These are phyloP conservation scores for Claviceps sp. DNA, from an alignment of 2,329 filamentous ascomycete genomes.

Conservation along the genomic window DNA sequence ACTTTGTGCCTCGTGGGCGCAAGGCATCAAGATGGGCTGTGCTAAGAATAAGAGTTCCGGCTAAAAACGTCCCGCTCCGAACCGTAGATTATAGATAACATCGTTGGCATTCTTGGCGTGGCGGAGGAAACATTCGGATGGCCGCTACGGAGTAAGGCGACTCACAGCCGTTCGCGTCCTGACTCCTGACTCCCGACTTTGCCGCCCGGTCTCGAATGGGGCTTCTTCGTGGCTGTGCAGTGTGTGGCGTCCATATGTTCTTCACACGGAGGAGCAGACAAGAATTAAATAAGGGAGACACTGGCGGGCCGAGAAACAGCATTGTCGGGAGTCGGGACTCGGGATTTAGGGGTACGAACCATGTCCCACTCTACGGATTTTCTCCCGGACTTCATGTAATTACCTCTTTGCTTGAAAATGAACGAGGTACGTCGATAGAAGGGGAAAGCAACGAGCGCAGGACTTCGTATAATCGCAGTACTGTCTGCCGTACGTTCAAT, in stretches of 20 bases:
- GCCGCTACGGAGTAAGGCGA: neutral
- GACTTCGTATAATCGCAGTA: neutral
- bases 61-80: neutral
- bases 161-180: neutral
- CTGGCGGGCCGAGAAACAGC: neutral
- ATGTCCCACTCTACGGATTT: neutral
- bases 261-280: neutral
- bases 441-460: neutral
- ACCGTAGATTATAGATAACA: neutral
- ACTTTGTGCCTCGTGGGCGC: neutral
- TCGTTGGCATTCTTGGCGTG: neutral
- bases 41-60: neutral
- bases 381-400: neutral
- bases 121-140: neutral
- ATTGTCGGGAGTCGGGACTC: neutral
- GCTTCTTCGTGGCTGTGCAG: neutral
- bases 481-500: neutral
- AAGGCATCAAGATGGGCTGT: neutral
- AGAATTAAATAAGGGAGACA: neutral
- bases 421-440: neutral
- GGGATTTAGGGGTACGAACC: constrained; percentile 1
- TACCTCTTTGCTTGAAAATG: neutral
- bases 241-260: no score
- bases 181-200: neutral
- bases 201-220: neutral